Base-by-base conservation (phyloP, 1,284 basidiomycete genomes). In the Tilletia walkeri region DNA sequence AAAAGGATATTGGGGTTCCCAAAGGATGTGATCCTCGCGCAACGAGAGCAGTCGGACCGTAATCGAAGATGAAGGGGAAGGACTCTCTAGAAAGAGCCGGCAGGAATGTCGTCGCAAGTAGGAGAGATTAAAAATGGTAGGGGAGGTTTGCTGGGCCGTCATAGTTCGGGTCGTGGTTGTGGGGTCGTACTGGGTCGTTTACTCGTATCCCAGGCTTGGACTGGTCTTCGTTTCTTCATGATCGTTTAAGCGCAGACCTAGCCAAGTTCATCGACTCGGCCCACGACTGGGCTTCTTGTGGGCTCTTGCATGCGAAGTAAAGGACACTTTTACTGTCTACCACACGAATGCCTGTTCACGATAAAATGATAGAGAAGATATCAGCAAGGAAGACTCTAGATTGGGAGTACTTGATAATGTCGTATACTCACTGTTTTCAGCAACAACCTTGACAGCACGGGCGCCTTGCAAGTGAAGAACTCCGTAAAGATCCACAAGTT, bases 311-410 rank as follows among this genome's bases (percentile, higher is more conserved):
- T 1, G 71, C 59, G n/a, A 81, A 76, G 68, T 81, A 80, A 2
- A 80, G 70, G 38, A 80, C 71, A 67, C 72, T 72, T 49, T 67
- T 53, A 12, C 70, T 66, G 65, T 80, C 80, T 9, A 80, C 77
- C 4, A 81, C 39, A 18, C 78, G 77, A 14, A 81, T 67, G 18
- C 72, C 67, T 63, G 74, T 56, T 56, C 14, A 79, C 74, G 41
- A 71, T 0, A 68, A 65, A 12, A 74, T 72, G 48, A 72, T 73
- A 3, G 41, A 14, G 41, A 14, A 1, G 53, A n/a, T 38, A 4
- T 48, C 45, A 39, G 48, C 2, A 73, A 67, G 54, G 70, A 69
- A 48, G 71, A 67, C 3, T 9, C n/a, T 4, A 18, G 24, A 45
- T 48, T 18, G 54, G 61, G 36, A 50, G 67, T 6, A 65, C 66